These are phyloP conservation scores for Cercophora sp. DNA, from an alignment of 495 filamentous ascomycete genomes.

Conservation along the genomic window DNA sequence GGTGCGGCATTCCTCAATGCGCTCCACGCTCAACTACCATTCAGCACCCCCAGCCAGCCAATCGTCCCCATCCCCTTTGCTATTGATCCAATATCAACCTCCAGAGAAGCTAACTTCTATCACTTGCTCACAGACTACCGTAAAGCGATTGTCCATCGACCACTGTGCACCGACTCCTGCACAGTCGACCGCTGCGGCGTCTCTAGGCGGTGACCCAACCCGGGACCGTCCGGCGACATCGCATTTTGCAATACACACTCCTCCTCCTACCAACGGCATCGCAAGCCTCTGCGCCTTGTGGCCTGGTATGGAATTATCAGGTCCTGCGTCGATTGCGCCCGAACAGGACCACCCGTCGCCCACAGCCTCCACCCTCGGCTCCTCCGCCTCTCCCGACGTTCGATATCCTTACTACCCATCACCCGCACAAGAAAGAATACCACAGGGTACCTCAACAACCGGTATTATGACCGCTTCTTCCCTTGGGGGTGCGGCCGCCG, in stretches of 20 bases:
- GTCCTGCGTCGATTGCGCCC: slow-evolving; percentile 4
- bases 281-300: slow-evolving; percentile 3
- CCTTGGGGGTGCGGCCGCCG: slow-evolving; percentile 9
- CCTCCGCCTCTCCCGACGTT: slow-evolving; percentile 5
- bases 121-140: background rate
- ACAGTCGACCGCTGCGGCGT: slow-evolving; percentile 10
- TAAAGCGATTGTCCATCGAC: background rate
- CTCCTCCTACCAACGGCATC: background rate
- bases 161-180: too few species aligned
- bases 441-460: background rate
- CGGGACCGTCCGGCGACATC: slow-evolving; percentile 14
- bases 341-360: background rate
- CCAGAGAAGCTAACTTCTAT: slow-evolving; percentile 5
- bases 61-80: background rate
- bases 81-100: background rate
- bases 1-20: slow-evolving; percentile 9
- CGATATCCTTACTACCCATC: slow-evolving; percentile 8
- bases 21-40: slow-evolving; percentile 6
- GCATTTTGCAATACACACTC: background rate
- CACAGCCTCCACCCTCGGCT: background rate
- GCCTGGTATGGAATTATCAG: slow-evolving; percentile 17
- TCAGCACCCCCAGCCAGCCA: background rate
- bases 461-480: slow-evolving; percentile 18
- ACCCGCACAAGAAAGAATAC: slow-evolving; percentile 4
- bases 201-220: slow-evolving; percentile 22